These are phyloP conservation scores for Colletotrichum navitas DNA, from an alignment of 2,329 filamentous ascomycete species.

Conservation along the genomic window DNA sequence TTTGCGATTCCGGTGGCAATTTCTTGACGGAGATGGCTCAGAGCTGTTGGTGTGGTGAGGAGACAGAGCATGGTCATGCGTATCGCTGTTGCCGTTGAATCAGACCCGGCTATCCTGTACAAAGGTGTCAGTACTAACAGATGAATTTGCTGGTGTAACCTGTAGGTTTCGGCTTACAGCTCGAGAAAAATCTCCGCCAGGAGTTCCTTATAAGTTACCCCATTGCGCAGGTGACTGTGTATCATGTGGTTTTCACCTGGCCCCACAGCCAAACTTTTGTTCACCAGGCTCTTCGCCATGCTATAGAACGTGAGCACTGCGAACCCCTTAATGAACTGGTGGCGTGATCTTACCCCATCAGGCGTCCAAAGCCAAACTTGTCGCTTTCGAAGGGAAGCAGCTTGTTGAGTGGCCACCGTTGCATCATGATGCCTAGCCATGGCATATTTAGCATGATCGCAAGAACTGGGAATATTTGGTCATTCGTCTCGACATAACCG, in stretches of 20 bases:
- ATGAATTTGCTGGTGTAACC: neutral
- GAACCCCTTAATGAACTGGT: rapidly evolving
- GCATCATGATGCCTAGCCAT: conserved; percentile 43
- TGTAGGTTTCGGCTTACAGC: conserved; percentile 8
- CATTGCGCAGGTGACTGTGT: conserved; percentile 47
- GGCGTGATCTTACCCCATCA: conserved; percentile 43
- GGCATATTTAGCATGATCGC: conserved; percentile 46
- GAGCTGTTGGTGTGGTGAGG: conserved; percentile 61
- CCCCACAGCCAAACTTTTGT: conserved; percentile 45
- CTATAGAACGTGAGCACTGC: conserved; percentile 21
- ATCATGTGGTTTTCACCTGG: conserved; percentile 49
- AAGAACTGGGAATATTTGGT: conserved; percentile 32
- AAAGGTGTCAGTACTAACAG: neutral
- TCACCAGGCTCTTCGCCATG: conserved; percentile 47
- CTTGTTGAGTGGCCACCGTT: conserved; percentile 41
- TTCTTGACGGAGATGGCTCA: conserved; percentile 61
- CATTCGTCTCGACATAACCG: conserved; percentile 42
- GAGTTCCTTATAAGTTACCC: conserved; percentile 46
- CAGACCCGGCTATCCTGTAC: conserved; percentile 50
- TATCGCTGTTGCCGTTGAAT: conserved; percentile 53
- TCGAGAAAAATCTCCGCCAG: conserved; percentile 46
- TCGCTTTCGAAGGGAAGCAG: conserved; percentile 46
- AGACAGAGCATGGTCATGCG: conserved; percentile 65
- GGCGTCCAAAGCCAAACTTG: conserved; percentile 52
- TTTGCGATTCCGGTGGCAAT: conserved; percentile 52